Evolutionary conservation across 2,329 filamentous ascomycete species (phyloP), one percentile per base, ranked within the genome.

Genomic region (Rhinocladiella similis): DNA sequence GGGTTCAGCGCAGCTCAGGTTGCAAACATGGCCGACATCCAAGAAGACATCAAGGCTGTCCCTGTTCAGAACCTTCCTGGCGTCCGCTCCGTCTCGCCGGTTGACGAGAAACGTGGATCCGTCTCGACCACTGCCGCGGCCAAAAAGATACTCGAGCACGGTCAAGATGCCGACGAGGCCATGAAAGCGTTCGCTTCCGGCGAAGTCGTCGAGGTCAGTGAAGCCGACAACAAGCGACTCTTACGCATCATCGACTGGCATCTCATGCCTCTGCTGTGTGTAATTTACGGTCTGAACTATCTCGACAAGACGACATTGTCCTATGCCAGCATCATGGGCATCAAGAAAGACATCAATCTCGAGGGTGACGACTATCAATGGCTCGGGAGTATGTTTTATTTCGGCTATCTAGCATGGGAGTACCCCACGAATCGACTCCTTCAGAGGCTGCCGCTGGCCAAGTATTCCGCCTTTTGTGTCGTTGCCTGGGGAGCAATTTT

Each of bases 361-460:
- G 61, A 69, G 9, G 72, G 72, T 18, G 72, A 77, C 62, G 66
- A 79, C 58, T 80, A 81, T 60, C 74, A 79, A 66, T 82, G 80
- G 80, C 70, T 83, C 13, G 75, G 75, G 1, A 50, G 22, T 47
- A 65, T 60, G 33, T 57, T 66, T 39, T 67, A 68, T 39, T 61
- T 65, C 75, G 75, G 76, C 1, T 78, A 78, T 58, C 67, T 78
- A 14, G 81, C 78, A 2, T 87, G 80, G 80, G 85, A 88, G 67
- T 88, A 85, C 68, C 85, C 85, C 0, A 87, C 85, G 1, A 86
- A 80, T 65, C 79, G 82, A 12, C 76, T 89, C 25, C 75, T 89
- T 12, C 86, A 88, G 68, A 74, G 80, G 1, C 70, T 88, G 1
- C 86, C 86, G 0, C 70, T 88, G 5, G 86, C 83, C 0, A 88